Base-by-base conservation (phyloP, 2,329 filamentous ascomycete genomes). In the Beauveria bassiana region DNA sequence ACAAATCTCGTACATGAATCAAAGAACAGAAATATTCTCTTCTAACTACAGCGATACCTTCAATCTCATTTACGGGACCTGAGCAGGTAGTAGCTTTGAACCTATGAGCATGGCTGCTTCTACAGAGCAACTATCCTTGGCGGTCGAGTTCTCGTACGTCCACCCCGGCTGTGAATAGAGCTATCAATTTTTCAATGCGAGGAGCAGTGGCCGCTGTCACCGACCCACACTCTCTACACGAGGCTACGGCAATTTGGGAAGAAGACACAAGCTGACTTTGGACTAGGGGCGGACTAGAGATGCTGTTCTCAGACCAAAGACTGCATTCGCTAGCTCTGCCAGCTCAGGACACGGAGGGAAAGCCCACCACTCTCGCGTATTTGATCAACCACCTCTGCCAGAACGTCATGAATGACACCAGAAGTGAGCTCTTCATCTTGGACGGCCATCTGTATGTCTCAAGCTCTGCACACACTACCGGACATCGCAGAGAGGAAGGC, bases 361-460 rank as follows among this genome's bases (percentile, higher is more conserved):
- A 78, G 61, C 80, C 84, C 10, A 78, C 86, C 59, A 95, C 84
- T 56, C 84, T 97, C 59, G 86, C 84, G 38, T 90, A 83, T 72
- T 83, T 99, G 61, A 88, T 98, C 66, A 76, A 83, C 59, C 82
- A 96, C 74, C 85, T 98, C 12, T 93, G 91, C 74, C 78, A 89
- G 42, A 82, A 93, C 67, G 76, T 90, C 60, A 96, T 98, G 91
- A 89, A 87, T 68, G 93, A 97, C 74, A 81, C 82, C 26, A 83
- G 93, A 62, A 90, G 89, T 71, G 93, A 98, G 62, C 81, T 98
- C 62, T 98, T 99, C 71, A 86, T 98, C 40, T 80, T 96, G 24
- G 90, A 96, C 65, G 86, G 83, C 68, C 87, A 92, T 69, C 88
- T 98, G 93, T 97, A 85, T 73, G 91, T 85, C 58, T 62, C 61